Base-by-base conservation (phyloP, 495 filamentous ascomycete genomes). In the Penicillium atrosanguineum region DNA sequence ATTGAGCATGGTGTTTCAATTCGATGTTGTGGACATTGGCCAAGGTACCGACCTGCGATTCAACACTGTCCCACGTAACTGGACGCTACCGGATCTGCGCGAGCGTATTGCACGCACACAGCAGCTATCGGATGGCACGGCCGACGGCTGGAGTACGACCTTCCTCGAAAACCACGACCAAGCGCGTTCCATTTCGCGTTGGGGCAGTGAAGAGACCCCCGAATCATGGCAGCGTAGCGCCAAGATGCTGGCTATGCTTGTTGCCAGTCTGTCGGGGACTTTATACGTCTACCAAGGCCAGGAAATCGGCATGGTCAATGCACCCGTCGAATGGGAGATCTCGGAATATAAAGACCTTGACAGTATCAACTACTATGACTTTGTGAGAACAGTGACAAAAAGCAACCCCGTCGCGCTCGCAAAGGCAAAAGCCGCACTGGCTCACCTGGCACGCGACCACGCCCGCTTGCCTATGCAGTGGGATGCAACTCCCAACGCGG, bases 231-330 rank as follows among this genome's bases (percentile, higher is more conserved):
- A 67, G 21, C 54, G 68, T 1, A 70, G 75, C 39, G 78, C 79
- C 0, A 83, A 83, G 41, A 73, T 84, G 64, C 65, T 88, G 16
- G 79, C 81, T 0, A 68, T 83, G 15, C 70, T 83, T 64, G 65
- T 82, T 50, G 61, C 67, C 16, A 62, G 78, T 3, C 61, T 85
- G 46, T 76, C 75, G 4, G 86, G 86, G 6, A 88, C 84, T 0
- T 55, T 85, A 1, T 88, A 84, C 70, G 44, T 87, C n/a, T 88
- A 85, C 56, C 84, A 89, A 54, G 86, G 86, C 3, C 82, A 89
- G 56, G 86, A 89, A 51, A 69, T 83, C 25, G 80, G 80, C 12
- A 80, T 82, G 75, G 61, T 72, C n/a, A 82, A 83, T 47, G 61
- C 77, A 9, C 79, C 79, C 0, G 45, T 47, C 6, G 58, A 60